Evolutionary conservation across 208 protist genomes (phyloP), one percentile per base, ranked within the genome.

Genomic region (Leishmania amazonensis): DNA sequence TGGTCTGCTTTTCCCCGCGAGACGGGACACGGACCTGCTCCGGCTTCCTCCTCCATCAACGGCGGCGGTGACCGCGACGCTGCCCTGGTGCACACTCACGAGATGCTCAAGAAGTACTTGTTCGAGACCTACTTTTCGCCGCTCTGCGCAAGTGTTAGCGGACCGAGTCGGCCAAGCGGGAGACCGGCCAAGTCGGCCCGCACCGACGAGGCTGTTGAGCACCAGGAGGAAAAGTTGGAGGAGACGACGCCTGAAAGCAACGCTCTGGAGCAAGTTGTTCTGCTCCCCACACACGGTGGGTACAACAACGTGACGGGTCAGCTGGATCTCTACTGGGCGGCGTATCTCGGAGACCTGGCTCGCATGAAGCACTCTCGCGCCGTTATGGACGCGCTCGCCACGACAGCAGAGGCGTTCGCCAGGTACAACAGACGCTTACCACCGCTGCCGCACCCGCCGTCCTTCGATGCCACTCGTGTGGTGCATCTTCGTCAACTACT

Each of bases 291-390:
- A 0, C 94, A 95, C 71, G 91, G 94, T 47, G 94, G 94, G 38
- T 95, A 97, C 84, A 95, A 78, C 85, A 91, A 97, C 83, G 89
- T 93, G 60, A 93, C 90, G 28, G 84, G 91, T 47, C 91, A 95
- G 78, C 87, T 97, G 5, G 94, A 97, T 77, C 86, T 97, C 49
- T 91, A 90, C 83, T 97, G 90, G 94, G 90, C 87, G 0, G 79
- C 72, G 8, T 87, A 94, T 81, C 53, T 94, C 24, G 88, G 85
- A 38, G 92, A 97, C 75, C 60, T 94, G 31, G 72, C 75, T 45
- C 88, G 90, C 38, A 89, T 91, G 88, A 85, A 86, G 80, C 93
- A 97, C 81, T 74, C 90, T 21, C 85, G 87, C 51, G 74, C 49
- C 40, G 89, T 93, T 57, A 47, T 95, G 17, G 87, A 91, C 62